Evolutionary conservation across 2,329 filamentous ascomycete species (phyloP).

Genomic region (Pleurostoma richardsiae): DNA sequence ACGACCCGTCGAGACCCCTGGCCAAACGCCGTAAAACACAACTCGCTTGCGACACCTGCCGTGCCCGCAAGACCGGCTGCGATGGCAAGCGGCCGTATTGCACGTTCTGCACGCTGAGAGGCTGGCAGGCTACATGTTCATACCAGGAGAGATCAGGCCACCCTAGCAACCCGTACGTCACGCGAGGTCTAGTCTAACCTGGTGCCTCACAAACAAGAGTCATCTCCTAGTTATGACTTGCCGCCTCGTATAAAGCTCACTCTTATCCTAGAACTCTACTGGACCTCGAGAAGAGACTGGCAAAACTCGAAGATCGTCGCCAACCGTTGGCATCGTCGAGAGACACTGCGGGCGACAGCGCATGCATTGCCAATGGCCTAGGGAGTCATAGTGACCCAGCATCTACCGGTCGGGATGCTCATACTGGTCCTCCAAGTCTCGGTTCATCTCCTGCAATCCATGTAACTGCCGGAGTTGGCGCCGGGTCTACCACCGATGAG

Average conservation of each 20-base stretch:
- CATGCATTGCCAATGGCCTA: too few species aligned
- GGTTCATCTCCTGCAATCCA: not conserved
- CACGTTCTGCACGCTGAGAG: slow-evolving; percentile 7
- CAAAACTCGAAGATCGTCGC: not conserved
- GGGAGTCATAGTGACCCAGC: not conserved
- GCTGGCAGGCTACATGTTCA: slow-evolving; percentile 12
- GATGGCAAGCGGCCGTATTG: slow-evolving; percentile 12
- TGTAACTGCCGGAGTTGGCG: not conserved
- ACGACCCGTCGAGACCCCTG: not conserved
- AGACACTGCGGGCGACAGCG: too few species aligned
- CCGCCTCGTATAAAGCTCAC: too few species aligned
- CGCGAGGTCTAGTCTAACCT: not conserved
- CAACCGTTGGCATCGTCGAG: too few species aligned
- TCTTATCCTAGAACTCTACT: not conserved
- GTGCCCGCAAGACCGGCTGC: slow-evolving; percentile 14
- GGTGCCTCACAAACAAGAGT: too few species aligned
- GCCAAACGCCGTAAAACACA: slow-evolving; percentile 7
- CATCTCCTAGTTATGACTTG: too few species aligned
- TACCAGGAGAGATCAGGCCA: slow-evolving; percentile 9
- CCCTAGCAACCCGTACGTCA: not conserved
- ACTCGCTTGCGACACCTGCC: slow-evolving; percentile 12
- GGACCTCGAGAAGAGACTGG: not conserved
- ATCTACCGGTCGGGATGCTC: not conserved
- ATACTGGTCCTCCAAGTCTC: not conserved
- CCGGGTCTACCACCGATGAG: not conserved